These are phyloP conservation scores for Glycine soja DNA, from an alignment of 306 rosid species.

Conservation along the genomic window DNA sequence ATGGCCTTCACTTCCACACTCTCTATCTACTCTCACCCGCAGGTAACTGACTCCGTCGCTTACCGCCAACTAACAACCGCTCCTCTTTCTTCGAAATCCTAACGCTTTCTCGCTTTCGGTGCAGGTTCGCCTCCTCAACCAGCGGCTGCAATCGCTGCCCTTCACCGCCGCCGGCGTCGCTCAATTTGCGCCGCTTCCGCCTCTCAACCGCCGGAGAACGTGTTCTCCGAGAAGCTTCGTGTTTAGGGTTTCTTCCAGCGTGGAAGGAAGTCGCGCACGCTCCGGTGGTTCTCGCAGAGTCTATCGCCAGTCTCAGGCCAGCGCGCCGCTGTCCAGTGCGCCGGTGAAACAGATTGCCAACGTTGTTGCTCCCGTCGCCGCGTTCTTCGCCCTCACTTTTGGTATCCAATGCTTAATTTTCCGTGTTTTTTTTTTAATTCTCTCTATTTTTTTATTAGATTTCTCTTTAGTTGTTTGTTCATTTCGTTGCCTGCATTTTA, in stretches of 20 bases:
- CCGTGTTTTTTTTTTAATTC: too few relatives aligned
- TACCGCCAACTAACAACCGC: too few relatives aligned
- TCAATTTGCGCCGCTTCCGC: conserved; percentile 45
- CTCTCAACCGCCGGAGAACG: conserved; percentile 38
- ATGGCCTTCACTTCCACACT: conserved; percentile 74
- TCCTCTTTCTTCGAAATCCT: conserved; percentile 33
- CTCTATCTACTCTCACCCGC: conserved; percentile 66
- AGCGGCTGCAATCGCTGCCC: conserved; percentile 42
- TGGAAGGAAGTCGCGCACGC: conserved; percentile 60
- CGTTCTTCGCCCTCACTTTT: conserved; percentile 66
- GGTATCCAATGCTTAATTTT: conserved; percentile 57
- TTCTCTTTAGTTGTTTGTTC: not conserved
- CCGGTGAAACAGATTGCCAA: conserved; percentile 74
- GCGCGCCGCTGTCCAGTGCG: conserved; percentile 55
- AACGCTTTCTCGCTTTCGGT: conserved; percentile 29
- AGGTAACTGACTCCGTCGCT: conserved; percentile 23
- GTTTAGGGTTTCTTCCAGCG: conserved; percentile 58
- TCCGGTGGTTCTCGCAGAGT: conserved; percentile 65
- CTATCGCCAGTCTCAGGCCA: conserved; percentile 72
- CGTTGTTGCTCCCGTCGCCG: conserved; percentile 68
- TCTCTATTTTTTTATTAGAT: not conserved
- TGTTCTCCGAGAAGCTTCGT: conserved; percentile 41
- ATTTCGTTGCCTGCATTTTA: conserved; percentile 22
- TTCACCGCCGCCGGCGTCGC: conserved; percentile 42
- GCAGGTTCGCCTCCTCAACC: conserved; percentile 46